Percentiles rank a stretch among this genome's conserved stretches.
These are phyloP conservation scores for Beauveria caledonica DNA, from an alignment of 2,329 filamentous ascomycete genomes.

Conservation along the genomic window DNA sequence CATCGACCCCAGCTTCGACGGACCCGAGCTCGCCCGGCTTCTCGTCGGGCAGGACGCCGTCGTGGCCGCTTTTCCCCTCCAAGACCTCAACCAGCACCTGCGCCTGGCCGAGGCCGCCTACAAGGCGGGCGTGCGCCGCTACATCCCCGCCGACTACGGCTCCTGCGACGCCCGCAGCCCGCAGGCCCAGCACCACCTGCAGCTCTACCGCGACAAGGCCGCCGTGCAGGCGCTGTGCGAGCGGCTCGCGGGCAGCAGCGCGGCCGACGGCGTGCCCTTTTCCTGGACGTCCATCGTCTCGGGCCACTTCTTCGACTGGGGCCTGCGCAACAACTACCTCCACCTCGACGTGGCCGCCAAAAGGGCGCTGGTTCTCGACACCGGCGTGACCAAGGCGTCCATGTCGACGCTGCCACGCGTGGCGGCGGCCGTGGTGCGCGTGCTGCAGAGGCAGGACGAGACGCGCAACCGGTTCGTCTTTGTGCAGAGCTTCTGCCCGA, in stretches of 20 bases:
- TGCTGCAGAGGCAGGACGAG: conserved; percentile 39
- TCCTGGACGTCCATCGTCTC: conserved; percentile 41
- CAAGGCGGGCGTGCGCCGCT: conserved; percentile 50
- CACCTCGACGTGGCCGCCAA: conserved; percentile 37
- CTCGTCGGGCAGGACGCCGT: conserved; percentile 51
- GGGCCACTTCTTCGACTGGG: conserved; percentile 44
- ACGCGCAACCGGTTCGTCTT: conserved; percentile 44
- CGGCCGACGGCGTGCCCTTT: conserved; percentile 30
- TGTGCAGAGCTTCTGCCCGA: conserved; percentile 37
- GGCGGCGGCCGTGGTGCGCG: conserved; percentile 39
- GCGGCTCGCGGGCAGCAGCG: conserved; percentile 17
- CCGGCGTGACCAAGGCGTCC: conserved; percentile 40
- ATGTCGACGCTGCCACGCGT: conserved; percentile 41
- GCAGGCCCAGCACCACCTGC: conserved; percentile 25
- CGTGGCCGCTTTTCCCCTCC: conserved; percentile 30
- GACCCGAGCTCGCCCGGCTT: conserved; percentile 34
- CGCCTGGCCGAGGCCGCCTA: conserved; percentile 51
- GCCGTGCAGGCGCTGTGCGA: conserved; percentile 24
- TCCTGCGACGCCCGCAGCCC: conserved; percentile 28
- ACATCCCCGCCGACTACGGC: conserved; percentile 53
- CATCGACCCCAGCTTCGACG: conserved; percentile 22
- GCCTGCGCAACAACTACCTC: conserved; percentile 25
- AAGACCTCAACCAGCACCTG: conserved; percentile 35
- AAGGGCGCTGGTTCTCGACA: conserved; percentile 40
- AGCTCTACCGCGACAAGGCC: conserved; percentile 28